phyloP scores from a whole-genome alignment of 2,329 filamentous ascomycete genomes.

The Pyrenochaeta sp. region DNA sequence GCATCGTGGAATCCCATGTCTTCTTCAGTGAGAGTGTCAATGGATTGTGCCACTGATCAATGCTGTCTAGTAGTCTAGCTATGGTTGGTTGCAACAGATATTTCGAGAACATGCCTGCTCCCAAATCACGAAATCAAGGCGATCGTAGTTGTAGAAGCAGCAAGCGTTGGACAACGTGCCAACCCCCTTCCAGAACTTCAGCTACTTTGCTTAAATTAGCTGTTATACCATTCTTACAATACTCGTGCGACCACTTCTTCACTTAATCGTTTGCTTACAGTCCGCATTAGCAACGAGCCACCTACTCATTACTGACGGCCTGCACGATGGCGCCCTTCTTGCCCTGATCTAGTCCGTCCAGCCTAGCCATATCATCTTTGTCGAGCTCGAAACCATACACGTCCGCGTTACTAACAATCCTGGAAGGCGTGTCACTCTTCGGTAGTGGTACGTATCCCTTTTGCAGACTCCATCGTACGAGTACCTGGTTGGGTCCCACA shows the following conservation, averaged over 20 bases:
- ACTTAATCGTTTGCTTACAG: background rate
- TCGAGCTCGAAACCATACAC: conserved; percentile 49
- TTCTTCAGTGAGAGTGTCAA: no score
- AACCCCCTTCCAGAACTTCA: no score
- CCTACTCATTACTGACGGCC: conserved; percentile 21
- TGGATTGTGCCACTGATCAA: no score
- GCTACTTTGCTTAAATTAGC: no score
- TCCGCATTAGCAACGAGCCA: background rate
- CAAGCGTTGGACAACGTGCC: no score
- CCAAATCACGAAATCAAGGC: no score
- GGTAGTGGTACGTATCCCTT: conserved; percentile 62
- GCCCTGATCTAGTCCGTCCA: conserved; percentile 48
- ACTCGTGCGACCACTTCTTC: background rate
- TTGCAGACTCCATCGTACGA: conserved; percentile 84
- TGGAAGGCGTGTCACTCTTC: conserved; percentile 48
- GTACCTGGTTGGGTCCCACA: conserved; percentile 77
- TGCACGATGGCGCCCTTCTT: conserved; percentile 45
- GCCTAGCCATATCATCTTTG: conserved; percentile 42
- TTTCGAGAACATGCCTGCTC: background rate
- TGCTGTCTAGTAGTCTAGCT: background rate
- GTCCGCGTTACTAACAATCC: conserved; percentile 48
- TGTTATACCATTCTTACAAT: background rate
- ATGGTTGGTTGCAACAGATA: background rate
- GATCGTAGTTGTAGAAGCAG: no score
- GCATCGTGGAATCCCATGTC: no score